A percentile compares a stretch with the other conserved stretches of the same genome.
These are phyloP conservation scores for Pachyrhizus erosus DNA, from an alignment of 306 rosid species.

Conservation along the genomic window DNA sequence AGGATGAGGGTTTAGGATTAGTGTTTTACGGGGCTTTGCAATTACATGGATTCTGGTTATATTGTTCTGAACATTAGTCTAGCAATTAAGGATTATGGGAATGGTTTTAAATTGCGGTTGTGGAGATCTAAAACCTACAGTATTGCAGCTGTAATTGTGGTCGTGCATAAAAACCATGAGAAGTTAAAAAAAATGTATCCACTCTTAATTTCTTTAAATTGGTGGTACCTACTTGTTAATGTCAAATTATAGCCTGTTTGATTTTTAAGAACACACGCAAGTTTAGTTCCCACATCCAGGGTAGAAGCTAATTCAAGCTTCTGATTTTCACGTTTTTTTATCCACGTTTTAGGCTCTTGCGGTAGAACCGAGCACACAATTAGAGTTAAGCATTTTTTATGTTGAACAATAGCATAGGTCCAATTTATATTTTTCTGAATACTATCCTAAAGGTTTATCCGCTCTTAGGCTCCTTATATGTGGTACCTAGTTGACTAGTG, in stretches of 20 bases:
- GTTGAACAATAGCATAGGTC: neutral
- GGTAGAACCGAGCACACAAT: neutral
- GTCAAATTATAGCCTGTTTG: neutral
- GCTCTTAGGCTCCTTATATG: neutral
- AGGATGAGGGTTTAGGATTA: neutral
- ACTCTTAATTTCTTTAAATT: neutral
- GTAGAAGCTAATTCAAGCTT: neutral
- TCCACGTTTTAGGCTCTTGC: neutral
- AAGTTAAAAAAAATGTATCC: neutral
- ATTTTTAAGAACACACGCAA: neutral
- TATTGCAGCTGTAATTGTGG: neutral
- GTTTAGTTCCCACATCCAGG: neutral
- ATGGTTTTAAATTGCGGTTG: neutral
- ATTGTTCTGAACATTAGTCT: neutral
- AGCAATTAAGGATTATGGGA: neutral
- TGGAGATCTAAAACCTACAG: neutral
- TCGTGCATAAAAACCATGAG: neutral
- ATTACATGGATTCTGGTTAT: neutral
- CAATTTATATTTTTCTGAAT: neutral
- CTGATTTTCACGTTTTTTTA: neutral
- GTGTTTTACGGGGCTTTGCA: neutral
- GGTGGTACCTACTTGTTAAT: neutral
- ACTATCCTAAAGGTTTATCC: neutral
- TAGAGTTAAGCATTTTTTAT: neutral
- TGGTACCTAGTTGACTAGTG: neutral